Conservation (phyloP, 331 rosid genomes). For the Spiraea crenata region DNA sequence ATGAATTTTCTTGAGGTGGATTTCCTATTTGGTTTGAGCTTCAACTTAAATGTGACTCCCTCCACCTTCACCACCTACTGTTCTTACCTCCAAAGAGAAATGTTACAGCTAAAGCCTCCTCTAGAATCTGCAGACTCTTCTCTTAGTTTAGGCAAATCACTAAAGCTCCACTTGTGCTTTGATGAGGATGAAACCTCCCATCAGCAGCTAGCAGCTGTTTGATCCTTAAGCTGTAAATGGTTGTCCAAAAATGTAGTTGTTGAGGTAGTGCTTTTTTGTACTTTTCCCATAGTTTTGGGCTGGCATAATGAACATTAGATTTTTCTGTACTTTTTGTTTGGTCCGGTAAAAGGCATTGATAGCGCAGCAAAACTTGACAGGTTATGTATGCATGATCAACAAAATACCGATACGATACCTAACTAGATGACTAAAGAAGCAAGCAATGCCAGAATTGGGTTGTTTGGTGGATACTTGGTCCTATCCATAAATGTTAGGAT, state of each 20-base stretch:
- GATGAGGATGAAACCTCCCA: slow-evolving; percentile 66
- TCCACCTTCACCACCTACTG: slow-evolving; percentile 65
- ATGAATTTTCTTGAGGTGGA: slow-evolving; percentile 88
- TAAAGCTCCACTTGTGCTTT: slow-evolving; percentile 50
- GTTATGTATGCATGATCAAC: no score
- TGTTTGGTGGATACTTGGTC: slow-evolving; percentile 13
- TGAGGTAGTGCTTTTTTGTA: slow-evolving; percentile 6
- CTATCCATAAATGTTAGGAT: slow-evolving; percentile 22
- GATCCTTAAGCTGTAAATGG: neutral
- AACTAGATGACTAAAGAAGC: no score
- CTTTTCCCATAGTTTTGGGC: neutral
- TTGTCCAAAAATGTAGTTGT: neutral
- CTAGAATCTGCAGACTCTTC: slow-evolving; percentile 55
- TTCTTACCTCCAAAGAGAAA: slow-evolving; percentile 65
- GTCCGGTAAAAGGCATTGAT: no score
- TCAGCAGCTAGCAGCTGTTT: slow-evolving; percentile 56
- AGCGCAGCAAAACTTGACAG: no score
- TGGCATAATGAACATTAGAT: slow-evolving; percentile 15
- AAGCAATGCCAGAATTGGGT: slow-evolving; percentile 1
- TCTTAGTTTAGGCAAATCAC: slow-evolving; percentile 43
- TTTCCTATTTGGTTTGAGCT: slow-evolving; percentile 78
- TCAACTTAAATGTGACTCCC: slow-evolving; percentile 74
- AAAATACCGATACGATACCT: no score
- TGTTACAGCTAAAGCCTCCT: slow-evolving; percentile 62
- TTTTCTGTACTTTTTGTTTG: neutral